Base-by-base conservation (phyloP, 345 rosid species). In the Geranium rotundifolium region DNA sequence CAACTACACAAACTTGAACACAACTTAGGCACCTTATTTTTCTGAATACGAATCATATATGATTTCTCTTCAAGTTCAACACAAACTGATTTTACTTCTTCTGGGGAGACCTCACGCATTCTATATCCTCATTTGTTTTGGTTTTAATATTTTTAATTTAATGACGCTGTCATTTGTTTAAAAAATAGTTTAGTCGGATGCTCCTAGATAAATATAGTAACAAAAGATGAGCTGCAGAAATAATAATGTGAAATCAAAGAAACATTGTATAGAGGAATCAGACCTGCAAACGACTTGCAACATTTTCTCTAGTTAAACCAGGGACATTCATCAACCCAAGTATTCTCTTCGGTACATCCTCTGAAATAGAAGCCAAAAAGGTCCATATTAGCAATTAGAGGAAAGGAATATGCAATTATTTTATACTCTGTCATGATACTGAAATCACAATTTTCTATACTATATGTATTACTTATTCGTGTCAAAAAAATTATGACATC, bases 211-310 rank as follows among this genome's bases (percentile, higher is more conserved):
- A n/a, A n/a, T n/a, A 41, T 41, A 5, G 4, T 6, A 4, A 41
- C 12, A 41, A 41, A 41, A 41, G 12, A 41, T 41, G 50, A 41
- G 10, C 50, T 41, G 10, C 10, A 7, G 7, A 31, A 31, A 31
- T 31, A 31, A 31, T 31, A 31, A 31, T 31, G 37, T 31, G 37
- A 31, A 41, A 41, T 4, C 50, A 41, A 41, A 41, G 30, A 58
- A 31, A 2, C 31, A 14, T 6, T 14, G 46, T 10, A 63, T 39
- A 16, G 29, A 49, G 57, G 41, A 52, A 54, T 27, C 84, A 71
- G 66, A 87, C 95, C 91, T 89, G 96, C 79, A 89, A 76, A 82
- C 85, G 95, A 69, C 95, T 89, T 54, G 96, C 95, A 34, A 89
- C 90, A 65, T 89, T 89, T 76, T 85, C 91, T 79, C 95, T 80